Base-by-base conservation (phyloP, 176 grass and related monocot genomes). In the Pontederia paniculata region DNA sequence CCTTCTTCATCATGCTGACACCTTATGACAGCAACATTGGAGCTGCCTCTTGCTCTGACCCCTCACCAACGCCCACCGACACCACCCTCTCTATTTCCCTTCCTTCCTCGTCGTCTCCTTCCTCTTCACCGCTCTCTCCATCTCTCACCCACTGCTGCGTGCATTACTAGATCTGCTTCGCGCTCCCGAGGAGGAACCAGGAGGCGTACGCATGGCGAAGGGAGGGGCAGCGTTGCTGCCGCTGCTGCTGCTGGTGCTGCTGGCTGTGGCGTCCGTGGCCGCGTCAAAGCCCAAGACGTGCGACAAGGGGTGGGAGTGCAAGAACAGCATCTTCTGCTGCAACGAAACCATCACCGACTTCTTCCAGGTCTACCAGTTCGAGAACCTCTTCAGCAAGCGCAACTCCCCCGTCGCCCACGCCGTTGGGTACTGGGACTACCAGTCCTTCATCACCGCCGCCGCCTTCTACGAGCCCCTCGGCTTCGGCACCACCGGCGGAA, bases 301-400 rank as follows among this genome's bases (percentile, higher is more conserved):
- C 66, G 48, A 77, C 77, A 88, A 81, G 63, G 83, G 80, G 44
- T 84, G 88, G 88, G 88, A 94, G 57, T 94, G 88, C 66, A 84
- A 70, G 55, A 70, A 70, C 57, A 88, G 80, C 80, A 69, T 48
- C 5, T 94, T 71, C 80, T 94, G 88, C 80, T 94, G 88, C 70
- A 88, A 84, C 54, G 79, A 75, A 17, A 94, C 83, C 62, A 78
- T 88, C 73, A 63, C 63, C 15, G 83, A 88, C 48, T 94, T 63
- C 77, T 94, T 94, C 80, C 78, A 78, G 77, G 70, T 55, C 2
- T 70, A 84, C 73, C 77, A 94, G 70, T 94, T 94, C 66, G 83
- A 94, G 63, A 54, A 84, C 48, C 77, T 94, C 70, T 94, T 94
- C 83, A 23, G 79, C 88, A 76, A 81, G 19, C 73, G 88, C 66